These are phyloP conservation scores for Ophiostoma tasmaniense DNA, from an alignment of 2,329 filamentous ascomycete species.

Conservation along the genomic window DNA sequence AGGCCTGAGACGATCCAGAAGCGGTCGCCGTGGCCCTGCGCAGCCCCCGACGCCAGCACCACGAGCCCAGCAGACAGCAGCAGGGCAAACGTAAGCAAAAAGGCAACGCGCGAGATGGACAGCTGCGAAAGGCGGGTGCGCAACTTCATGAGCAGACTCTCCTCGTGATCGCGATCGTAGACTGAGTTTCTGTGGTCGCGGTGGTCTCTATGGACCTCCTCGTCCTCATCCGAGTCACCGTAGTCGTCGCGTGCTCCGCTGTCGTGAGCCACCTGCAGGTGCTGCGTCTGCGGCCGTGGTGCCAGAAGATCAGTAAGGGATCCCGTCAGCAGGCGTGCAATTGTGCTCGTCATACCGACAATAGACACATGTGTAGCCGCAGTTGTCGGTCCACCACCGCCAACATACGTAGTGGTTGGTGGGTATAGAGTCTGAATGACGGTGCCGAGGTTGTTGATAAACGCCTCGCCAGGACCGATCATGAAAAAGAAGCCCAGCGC, in stretches of 20 bases:
- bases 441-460: slow-evolving; percentile 94
- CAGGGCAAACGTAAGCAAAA: slow-evolving; percentile 67
- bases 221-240: slow-evolving; percentile 26
- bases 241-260: slow-evolving; percentile 17
- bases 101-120: slow-evolving; percentile 66
- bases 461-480: slow-evolving; percentile 90
- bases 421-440: slow-evolving; percentile 79
- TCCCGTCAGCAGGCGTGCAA: slow-evolving; percentile 83
- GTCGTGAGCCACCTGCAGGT: slow-evolving; percentile 37
- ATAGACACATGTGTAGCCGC: slow-evolving; percentile 87
- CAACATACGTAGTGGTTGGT: slow-evolving; percentile 27
- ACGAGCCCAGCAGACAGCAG: slow-evolving; percentile 69
- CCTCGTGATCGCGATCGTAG: slow-evolving; percentile 15
- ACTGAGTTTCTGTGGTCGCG: not conserved
- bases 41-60: slow-evolving; percentile 64
- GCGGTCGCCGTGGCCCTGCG: slow-evolving; percentile 65
- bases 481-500: slow-evolving; percentile 86
- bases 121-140: slow-evolving; percentile 27
- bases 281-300: slow-evolving; percentile 52
- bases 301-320: slow-evolving; percentile 83
- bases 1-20: slow-evolving; percentile 82
- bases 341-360: slow-evolving; percentile 79
- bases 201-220: slow-evolving; percentile 21
- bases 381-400: slow-evolving; percentile 39
- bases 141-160: not conserved